A percentile compares a stretch with the other conserved stretches of the same genome.
These are phyloP conservation scores for Amanita phalloides DNA, from an alignment of 768 basidiomycete species.

Conservation along the genomic window DNA sequence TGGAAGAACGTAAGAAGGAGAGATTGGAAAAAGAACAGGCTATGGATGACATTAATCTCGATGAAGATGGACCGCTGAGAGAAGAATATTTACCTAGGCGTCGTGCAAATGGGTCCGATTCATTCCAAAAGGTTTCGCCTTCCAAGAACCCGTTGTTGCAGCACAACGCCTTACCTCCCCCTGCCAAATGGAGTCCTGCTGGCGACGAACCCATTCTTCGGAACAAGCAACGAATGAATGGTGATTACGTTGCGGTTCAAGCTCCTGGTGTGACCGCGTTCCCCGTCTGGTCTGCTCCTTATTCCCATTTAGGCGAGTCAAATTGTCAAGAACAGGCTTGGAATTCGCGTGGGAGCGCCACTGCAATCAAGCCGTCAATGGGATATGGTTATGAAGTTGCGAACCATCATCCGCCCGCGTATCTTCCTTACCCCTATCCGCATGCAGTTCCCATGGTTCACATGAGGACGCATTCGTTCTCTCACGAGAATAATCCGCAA, in stretches of 20 bases:
- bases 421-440: slow-evolving; percentile 27
- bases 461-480: slow-evolving; percentile 47
- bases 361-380: slow-evolving; percentile 26
- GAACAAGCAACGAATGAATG: slow-evolving; percentile 36
- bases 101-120: slow-evolving; percentile 28
- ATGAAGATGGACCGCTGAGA: slow-evolving; percentile 73
- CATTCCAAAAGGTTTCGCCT: slow-evolving; percentile 8
- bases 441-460: slow-evolving; percentile 28
- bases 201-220: slow-evolving; percentile 68
- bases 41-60: slow-evolving; percentile 64
- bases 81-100: slow-evolving; percentile 75
- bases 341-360: slow-evolving; percentile 22
- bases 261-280: slow-evolving; percentile 29
- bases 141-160: slow-evolving; percentile 4
- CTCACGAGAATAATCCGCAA: slow-evolving; percentile 38
- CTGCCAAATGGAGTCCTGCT: slow-evolving; percentile 73
- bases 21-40: slow-evolving; percentile 33
- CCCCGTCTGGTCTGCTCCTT: slow-evolving; percentile 24
- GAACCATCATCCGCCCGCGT: slow-evolving; percentile 21
- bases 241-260: slow-evolving; percentile 58
- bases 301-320: slow-evolving; percentile 22
- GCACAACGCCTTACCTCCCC: slow-evolving; percentile 45
- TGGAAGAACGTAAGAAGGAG: slow-evolving; percentile 54
- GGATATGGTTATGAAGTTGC: slow-evolving; percentile 28
- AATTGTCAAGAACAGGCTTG: slow-evolving; percentile 28